phyloP scores from a whole-genome alignment of 2,329 filamentous ascomycete species.

The Rutstroemia sydowiana region DNA sequence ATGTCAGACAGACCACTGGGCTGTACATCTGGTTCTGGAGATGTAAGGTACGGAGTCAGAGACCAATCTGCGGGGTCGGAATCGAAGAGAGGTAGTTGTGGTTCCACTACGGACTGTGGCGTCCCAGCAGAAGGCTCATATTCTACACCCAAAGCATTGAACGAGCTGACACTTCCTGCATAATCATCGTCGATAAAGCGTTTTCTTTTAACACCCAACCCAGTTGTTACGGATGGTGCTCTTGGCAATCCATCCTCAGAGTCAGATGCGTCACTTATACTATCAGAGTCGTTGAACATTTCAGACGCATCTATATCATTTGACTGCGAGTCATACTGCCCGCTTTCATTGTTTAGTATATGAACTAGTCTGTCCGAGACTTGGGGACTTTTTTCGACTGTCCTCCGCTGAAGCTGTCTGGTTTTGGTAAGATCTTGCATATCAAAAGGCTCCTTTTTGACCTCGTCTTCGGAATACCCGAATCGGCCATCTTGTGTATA shows the following conservation, averaged over 20 bases:
- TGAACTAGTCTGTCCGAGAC: conserved; percentile 30
- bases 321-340: conserved; percentile 7
- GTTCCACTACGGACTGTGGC: conserved; percentile 21
- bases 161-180: conserved; percentile 25
- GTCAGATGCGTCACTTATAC: conserved; percentile 46
- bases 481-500: conserved; percentile 27
- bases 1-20: conserved; percentile 38
- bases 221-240: conserved; percentile 43
- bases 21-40: conserved; percentile 43
- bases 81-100: conserved; percentile 26
- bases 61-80: conserved; percentile 33
- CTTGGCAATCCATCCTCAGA: conserved; percentile 46
- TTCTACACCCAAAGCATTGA: conserved; percentile 26
- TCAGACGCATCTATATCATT: conserved; percentile 20
- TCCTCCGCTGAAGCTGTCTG: conserved; percentile 22
- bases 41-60: conserved; percentile 49
- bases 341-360: conserved; percentile 37
- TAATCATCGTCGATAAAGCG: conserved; percentile 21
- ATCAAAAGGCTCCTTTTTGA: conserved; percentile 1
- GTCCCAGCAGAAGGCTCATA: conserved; percentile 22
- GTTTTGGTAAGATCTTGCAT: conserved; percentile 22
- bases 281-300: conserved; percentile 19
- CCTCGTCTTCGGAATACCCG: conserved; percentile 16
- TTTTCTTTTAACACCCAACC: conserved; percentile 31
- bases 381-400: conserved; percentile 11